These are phyloP conservation scores for Aspergillus novofumigatus DNA, from an alignment of 2,329 filamentous ascomycete species.

Conservation along the genomic window DNA sequence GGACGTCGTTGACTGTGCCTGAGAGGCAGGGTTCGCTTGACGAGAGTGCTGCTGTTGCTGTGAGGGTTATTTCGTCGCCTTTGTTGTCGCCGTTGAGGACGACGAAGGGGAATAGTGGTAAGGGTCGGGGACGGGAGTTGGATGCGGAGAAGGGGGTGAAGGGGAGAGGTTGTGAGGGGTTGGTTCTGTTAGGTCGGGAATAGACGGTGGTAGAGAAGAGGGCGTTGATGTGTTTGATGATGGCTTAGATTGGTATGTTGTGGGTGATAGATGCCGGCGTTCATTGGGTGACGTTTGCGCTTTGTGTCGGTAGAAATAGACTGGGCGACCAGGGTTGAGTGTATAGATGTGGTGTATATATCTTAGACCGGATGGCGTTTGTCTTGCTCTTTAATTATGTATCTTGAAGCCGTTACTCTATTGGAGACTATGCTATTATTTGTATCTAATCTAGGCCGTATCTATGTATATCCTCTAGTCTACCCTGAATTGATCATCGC, in stretches of 20 bases:
- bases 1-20: not conserved
- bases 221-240: no score
- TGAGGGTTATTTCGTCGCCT: constrained; percentile 4
- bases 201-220: not conserved
- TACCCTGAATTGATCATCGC: not conserved
- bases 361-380: not conserved
- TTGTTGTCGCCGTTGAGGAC: constrained; percentile 1
- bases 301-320: not conserved
- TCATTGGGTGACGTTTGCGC: not conserved
- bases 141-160: not conserved
- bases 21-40: not conserved
- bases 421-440: not conserved
- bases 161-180: constrained; percentile 2
- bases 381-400: not conserved
- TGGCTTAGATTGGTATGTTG: not conserved
- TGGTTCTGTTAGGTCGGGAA: not conserved
- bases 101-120: not conserved
- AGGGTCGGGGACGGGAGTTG: not conserved
- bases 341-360: not conserved
- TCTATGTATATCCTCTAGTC: not conserved
- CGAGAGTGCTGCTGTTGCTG: not conserved
- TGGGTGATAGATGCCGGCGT: not conserved
- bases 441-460: not conserved
- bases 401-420: not conserved
- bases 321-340: not conserved